Conservation (phyloP, 495 filamentous ascomycete species). For the Aspergillus baeticus region DNA sequence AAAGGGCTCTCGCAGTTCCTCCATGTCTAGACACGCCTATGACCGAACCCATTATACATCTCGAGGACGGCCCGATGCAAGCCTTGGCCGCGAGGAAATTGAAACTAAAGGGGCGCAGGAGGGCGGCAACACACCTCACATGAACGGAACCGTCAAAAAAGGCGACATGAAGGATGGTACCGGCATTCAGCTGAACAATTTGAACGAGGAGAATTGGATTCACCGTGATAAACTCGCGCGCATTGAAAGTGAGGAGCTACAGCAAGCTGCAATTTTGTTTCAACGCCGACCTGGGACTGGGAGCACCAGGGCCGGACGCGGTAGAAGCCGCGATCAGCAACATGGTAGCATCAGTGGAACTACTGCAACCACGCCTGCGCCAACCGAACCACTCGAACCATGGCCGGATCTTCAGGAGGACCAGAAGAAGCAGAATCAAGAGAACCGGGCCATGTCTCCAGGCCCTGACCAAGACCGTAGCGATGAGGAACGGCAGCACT, state of each 20-base stretch:
- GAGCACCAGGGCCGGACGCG: constrained; percentile 53
- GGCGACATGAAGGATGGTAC: constrained; percentile 17
- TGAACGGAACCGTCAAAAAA: constrained; percentile 18
- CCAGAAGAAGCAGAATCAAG: constrained; percentile 35
- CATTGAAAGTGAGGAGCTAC: constrained; percentile 91
- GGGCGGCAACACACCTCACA: constrained; percentile 14
- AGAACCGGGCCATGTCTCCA: constrained; percentile 45
- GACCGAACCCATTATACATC: constrained; percentile 26
- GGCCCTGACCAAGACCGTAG: constrained; percentile 41
- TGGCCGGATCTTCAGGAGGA: constrained; percentile 41
- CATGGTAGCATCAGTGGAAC: constrained; percentile 31
- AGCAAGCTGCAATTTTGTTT: constrained; percentile 77
- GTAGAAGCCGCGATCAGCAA: constrained; percentile 50
- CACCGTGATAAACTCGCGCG: constrained; percentile 91
- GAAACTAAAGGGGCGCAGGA: constrained; percentile 54
- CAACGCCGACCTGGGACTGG: constrained; percentile 57
- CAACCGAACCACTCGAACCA: constrained; percentile 32
- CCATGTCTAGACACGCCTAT: constrained; percentile 33
- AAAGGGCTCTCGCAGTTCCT: constrained; percentile 42
- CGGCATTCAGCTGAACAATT: constrained; percentile 17
- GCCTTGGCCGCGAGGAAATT: constrained; percentile 48
- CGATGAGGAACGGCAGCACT: constrained; percentile 43
- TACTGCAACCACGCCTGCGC: constrained; percentile 27
- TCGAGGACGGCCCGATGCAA: constrained; percentile 47
- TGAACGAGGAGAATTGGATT: constrained; percentile 71